Conservation (phyloP, 208 protist species). For the Vickermania spadyakhi region DNA sequence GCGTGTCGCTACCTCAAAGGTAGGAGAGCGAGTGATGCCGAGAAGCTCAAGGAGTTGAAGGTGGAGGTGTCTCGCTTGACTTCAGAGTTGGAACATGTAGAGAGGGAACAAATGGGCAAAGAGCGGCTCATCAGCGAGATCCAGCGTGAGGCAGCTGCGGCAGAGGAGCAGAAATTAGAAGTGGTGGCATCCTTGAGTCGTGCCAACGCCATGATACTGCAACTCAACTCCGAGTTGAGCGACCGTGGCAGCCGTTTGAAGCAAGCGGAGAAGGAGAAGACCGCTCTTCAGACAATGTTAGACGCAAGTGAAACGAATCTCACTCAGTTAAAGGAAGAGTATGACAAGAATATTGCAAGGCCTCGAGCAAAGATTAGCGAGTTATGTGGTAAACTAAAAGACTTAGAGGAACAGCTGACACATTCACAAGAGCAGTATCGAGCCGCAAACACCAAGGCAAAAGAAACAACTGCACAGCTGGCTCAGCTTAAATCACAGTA, state of each 20-base stretch:
- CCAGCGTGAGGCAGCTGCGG: not conserved
- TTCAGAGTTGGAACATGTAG: slow-evolving; percentile 1
- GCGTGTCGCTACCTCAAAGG: slow-evolving; percentile 33
- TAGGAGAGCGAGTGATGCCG: slow-evolving; percentile 3
- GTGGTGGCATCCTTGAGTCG: not conserved
- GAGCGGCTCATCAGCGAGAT: not conserved
- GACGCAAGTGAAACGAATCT: too few species aligned
- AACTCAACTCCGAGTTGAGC: not conserved
- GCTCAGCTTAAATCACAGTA: slow-evolving; percentile 7
- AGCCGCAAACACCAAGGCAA: not conserved
- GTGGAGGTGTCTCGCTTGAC: slow-evolving; percentile 3
- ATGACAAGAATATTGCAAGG: too few species aligned
- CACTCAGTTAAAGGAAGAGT: too few species aligned
- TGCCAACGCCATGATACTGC: not conserved
- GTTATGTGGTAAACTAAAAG: too few species aligned
- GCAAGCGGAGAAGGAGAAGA: too few species aligned
- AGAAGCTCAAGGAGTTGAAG: slow-evolving; percentile 12
- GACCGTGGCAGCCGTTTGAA: too few species aligned
- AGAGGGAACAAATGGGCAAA: not conserved
- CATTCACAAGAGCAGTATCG: too few species aligned
- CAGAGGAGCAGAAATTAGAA: too few species aligned
- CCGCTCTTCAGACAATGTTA: too few species aligned
- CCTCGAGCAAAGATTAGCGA: too few species aligned
- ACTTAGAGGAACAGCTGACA: too few species aligned
- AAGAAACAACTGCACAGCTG: slow-evolving; percentile 5